Evolutionary conservation across 75 land plant genomes (phyloP).

Genomic region (Adiantum capillusveneris): DNA sequence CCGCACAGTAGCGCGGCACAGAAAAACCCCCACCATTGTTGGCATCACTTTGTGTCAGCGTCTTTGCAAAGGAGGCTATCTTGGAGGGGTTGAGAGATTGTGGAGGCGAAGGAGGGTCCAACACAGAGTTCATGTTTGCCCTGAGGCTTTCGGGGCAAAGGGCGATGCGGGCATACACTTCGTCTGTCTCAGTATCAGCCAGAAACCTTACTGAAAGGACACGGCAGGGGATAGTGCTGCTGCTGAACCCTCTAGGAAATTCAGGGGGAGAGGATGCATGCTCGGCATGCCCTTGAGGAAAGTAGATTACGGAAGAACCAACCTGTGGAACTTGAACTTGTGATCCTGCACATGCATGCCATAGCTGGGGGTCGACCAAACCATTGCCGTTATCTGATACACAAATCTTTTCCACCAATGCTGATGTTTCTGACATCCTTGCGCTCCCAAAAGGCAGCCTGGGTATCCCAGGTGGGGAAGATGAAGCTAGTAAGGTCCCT

Average conservation of each 20-base stretch:
- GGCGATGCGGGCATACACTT: slow-evolving; percentile 65
- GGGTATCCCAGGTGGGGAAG: background rate
- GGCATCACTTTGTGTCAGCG: slow-evolving; percentile 95
- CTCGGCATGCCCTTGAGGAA: slow-evolving; percentile 92
- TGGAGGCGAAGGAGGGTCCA: slow-evolving; percentile 9
- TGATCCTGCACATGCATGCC: slow-evolving; percentile 99
- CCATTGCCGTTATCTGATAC: background rate
- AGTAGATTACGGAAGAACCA: slow-evolving; percentile 72
- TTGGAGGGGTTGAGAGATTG: slow-evolving; percentile 46
- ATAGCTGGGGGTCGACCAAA: slow-evolving; percentile 69
- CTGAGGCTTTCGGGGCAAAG: slow-evolving; percentile 40
- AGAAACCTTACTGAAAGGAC: slow-evolving; percentile 57
- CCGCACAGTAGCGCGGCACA: slow-evolving; percentile 95
- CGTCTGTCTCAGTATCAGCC: slow-evolving; percentile 88
- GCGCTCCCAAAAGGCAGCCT: background rate
- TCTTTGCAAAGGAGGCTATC: slow-evolving; percentile 86
- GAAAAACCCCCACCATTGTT: slow-evolving; percentile 99
- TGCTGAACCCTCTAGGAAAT: slow-evolving; percentile 28
- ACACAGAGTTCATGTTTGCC: slow-evolving; percentile 18
- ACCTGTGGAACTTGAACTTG: slow-evolving; percentile 89
- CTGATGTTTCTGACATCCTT: background rate
- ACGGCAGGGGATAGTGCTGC: slow-evolving; percentile 51
- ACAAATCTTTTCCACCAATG: background rate
- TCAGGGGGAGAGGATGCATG: slow-evolving; percentile 62
- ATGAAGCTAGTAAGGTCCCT: background rate